Base-by-base conservation (phyloP, 495 filamentous ascomycete species). In the Aspergillus campestris region DNA sequence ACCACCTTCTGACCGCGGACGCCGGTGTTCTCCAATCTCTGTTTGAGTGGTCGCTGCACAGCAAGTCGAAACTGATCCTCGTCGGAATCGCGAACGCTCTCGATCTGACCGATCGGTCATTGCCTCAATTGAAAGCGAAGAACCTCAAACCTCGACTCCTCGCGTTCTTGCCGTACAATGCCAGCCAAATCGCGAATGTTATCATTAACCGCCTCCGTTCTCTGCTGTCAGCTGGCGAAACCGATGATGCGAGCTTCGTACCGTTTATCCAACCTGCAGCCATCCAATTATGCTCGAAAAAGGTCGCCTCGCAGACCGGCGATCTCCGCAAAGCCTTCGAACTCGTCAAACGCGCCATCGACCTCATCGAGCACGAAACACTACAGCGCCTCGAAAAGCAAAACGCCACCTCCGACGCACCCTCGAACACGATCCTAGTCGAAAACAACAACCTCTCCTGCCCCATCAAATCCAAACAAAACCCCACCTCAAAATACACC, bases 11-110 rank as follows among this genome's bases (percentile, higher is more conserved):
- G 31, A 88, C 81, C 0, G 65, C 92, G 14, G 94, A 96, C 57
- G 68, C 86, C 24, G 87, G 90, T 48, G 79, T 89, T 32, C 73
- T 99, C 11, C 94, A 95, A 64, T 84, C 80, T 27, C 65, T 99
- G 30, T 97, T 99, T 48, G 88, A 95, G 53, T 95, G 89, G 88
- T 90, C 94, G 10, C 69, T 97, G 47, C 77, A 84, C 14, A 75
- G 72, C 42, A 77, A 77, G 5, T 96, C 91, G 3, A 80, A 78
- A 8, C 79, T 99, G 2, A 67, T 91, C 15, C 66, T 97, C 18
- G 76, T 99, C 33, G 92, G 92, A 33, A 96, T 99, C 56, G 94
- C 92, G 40, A 99, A 99, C 55, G 94, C 92, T 2, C 74, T 99
- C 43, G 92, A 99, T 57, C 67, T 99, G 34, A 96, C 94, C 0